These are phyloP conservation scores for Globisporangium viniferum DNA, from an alignment of 352 stramenopile species.

Conservation along the genomic window DNA sequence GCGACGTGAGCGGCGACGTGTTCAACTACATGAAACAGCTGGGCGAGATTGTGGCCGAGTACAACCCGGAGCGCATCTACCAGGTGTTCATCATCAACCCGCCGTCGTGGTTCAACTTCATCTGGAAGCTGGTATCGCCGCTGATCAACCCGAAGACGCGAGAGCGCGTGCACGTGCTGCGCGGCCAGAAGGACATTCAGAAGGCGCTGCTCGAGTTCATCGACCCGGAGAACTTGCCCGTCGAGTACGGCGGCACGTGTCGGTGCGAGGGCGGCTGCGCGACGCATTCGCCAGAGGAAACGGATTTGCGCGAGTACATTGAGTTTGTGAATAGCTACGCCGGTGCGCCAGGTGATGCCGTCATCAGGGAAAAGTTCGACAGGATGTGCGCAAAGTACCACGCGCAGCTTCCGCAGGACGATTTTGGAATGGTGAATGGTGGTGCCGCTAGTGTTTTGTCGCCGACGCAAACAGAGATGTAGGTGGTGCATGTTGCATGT, in stretches of 20 bases:
- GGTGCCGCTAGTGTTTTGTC: background rate
- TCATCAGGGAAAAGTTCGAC: constrained; percentile 36
- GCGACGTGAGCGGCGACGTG: constrained; percentile 62
- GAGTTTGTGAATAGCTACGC: constrained; percentile 51
- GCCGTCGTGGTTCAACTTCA: constrained; percentile 73
- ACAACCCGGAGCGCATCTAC: constrained; percentile 74
- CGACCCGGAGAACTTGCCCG: constrained; percentile 53
- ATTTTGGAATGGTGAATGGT: background rate
- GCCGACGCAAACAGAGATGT: constrained; percentile 4
- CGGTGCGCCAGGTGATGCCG: constrained; percentile 15
- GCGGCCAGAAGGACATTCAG: constrained; percentile 66
- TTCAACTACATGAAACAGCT: constrained; percentile 71
- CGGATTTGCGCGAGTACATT: constrained; percentile 57
- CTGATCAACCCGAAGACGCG: constrained; percentile 71
- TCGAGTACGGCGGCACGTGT: constrained; percentile 64
- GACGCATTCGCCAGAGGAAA: constrained; percentile 63
- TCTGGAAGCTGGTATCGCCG: constrained; percentile 76
- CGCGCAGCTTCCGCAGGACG: constrained; percentile 28
- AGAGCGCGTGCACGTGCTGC: constrained; percentile 64
- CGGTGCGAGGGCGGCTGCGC: constrained; percentile 57
- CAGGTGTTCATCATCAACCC: constrained; percentile 76
- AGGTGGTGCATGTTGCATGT: background rate
- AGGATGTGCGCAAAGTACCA: constrained; percentile 49
- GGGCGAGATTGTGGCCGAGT: constrained; percentile 52
- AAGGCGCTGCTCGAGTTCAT: constrained; percentile 71